A percentile compares a stretch with the other conserved stretches of the same genome.
Evolutionary conservation across 2,329 filamentous ascomycete genomes (phyloP).

Genomic region (Aspergillus puulaauensis): DNA sequence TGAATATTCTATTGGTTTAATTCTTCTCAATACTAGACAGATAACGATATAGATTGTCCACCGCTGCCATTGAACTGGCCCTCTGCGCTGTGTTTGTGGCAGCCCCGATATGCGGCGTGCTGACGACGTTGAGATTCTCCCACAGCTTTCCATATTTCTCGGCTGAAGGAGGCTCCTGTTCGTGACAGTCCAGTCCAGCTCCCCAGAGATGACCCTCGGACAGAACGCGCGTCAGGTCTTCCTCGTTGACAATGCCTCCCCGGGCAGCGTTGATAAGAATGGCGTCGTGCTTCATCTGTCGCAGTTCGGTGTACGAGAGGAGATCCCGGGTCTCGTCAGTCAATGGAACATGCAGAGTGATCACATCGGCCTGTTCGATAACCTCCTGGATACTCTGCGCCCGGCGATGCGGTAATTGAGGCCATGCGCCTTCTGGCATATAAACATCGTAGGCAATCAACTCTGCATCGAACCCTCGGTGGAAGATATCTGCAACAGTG

Average conservation of each 20-base stretch:
- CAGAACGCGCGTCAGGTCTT: conserved; percentile 32
- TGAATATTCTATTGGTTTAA: no score
- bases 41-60: conserved; percentile 31
- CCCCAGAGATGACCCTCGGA: conserved; percentile 38
- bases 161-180: conserved; percentile 38
- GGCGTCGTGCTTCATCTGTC: conserved; percentile 38
- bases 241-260: conserved; percentile 43
- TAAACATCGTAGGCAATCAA: conserved; percentile 41
- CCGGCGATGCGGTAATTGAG: conserved; percentile 32
- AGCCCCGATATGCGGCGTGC: conserved; percentile 50
- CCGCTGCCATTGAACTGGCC: conserved; percentile 35
- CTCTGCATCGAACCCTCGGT: conserved; percentile 34
- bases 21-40: not conserved
- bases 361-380: conserved; percentile 31
- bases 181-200: conserved; percentile 43
- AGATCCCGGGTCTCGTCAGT: conserved; percentile 33
- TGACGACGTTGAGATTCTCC: conserved; percentile 36
- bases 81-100: conserved; percentile 43
- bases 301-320: conserved; percentile 32
- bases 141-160: conserved; percentile 37
- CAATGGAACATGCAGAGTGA: conserved; percentile 42
- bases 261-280: conserved; percentile 44
- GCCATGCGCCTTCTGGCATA: conserved; percentile 32
- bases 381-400: conserved; percentile 34
- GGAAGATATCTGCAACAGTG: conserved; percentile 38